Evolutionary conservation across 1,284 basidiomycete species (phyloP).

Genomic region (Cryptococcus neoformans): DNA sequence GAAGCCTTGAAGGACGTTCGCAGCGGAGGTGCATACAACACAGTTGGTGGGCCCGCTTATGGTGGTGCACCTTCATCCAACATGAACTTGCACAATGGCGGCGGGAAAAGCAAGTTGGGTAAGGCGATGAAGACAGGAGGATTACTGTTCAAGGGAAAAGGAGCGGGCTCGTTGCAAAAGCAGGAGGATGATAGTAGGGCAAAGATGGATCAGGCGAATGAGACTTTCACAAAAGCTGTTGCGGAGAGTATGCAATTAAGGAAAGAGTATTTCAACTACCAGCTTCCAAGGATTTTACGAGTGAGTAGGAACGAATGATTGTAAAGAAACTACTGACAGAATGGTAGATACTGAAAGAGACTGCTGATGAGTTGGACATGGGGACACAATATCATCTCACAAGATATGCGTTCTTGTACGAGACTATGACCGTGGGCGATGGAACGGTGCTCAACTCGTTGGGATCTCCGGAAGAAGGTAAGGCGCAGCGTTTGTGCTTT

Average conservation of each 20-base stretch:
- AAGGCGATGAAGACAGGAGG: slow-evolving; percentile 89
- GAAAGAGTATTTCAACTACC: slow-evolving; percentile 97
- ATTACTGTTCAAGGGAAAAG: slow-evolving; percentile 86
- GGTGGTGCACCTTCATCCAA: neutral
- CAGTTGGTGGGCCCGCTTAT: slow-evolving; percentile 2
- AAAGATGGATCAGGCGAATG: slow-evolving; percentile 79
- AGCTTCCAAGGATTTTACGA: slow-evolving; percentile 86
- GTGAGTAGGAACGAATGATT: slow-evolving; percentile 56
- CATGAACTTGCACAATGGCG: slow-evolving; percentile 3
- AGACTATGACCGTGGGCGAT: slow-evolving; percentile 84
- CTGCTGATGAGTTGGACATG: slow-evolving; percentile 92
- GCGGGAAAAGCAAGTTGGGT: slow-evolving; percentile 42
- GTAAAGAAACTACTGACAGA: neutral
- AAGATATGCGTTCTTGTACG: slow-evolving; percentile 90
- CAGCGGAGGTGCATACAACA: slow-evolving; percentile 9
- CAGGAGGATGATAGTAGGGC: slow-evolving; percentile 93
- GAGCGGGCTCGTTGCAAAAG: slow-evolving; percentile 83
- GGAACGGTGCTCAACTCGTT: slow-evolving; percentile 63
- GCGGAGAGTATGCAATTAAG: slow-evolving; percentile 82
- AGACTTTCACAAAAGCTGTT: slow-evolving; percentile 88
- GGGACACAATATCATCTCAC: slow-evolving; percentile 96
- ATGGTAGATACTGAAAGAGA: slow-evolving; percentile 84
- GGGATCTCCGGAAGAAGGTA: slow-evolving; percentile 33
- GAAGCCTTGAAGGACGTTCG: slow-evolving; percentile 81
- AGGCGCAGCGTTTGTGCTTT: slow-evolving; percentile 2